These are phyloP conservation scores for Vicia faba DNA, from an alignment of 306 rosid genomes.

Conservation along the genomic window DNA sequence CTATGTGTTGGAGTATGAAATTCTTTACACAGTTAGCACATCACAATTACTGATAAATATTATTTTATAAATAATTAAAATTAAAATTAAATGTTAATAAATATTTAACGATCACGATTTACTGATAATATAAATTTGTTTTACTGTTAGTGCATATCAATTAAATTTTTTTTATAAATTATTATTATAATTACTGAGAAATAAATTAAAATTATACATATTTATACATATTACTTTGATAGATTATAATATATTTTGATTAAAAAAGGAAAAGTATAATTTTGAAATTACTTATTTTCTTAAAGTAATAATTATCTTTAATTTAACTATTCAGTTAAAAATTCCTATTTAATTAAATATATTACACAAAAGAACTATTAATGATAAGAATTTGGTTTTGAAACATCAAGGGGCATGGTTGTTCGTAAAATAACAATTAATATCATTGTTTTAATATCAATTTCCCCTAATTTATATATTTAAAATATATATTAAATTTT, in stretches of 20 bases:
- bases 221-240: background rate
- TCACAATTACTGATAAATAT: background rate
- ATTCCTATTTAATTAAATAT: background rate
- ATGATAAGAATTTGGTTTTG: too few species aligned
- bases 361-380: background rate
- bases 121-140: background rate
- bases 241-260: background rate
- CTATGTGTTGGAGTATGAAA: too few species aligned
- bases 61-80: background rate
- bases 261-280: background rate
- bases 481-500: too few species aligned
- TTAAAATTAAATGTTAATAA: too few species aligned
- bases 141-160: too few species aligned
- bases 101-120: too few species aligned
- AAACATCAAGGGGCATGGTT: too few species aligned
- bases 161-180: background rate
- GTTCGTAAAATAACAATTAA: too few species aligned
- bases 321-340: background rate
- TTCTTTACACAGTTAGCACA: too few species aligned
- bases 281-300: conserved; percentile 1
- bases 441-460: too few species aligned
- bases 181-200: background rate
- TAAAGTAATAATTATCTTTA: conserved; percentile 1
- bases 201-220: background rate
- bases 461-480: too few species aligned